phyloP scores from a whole-genome alignment of 2,329 filamentous ascomycete genomes.

The Phialophora verrucosa region DNA sequence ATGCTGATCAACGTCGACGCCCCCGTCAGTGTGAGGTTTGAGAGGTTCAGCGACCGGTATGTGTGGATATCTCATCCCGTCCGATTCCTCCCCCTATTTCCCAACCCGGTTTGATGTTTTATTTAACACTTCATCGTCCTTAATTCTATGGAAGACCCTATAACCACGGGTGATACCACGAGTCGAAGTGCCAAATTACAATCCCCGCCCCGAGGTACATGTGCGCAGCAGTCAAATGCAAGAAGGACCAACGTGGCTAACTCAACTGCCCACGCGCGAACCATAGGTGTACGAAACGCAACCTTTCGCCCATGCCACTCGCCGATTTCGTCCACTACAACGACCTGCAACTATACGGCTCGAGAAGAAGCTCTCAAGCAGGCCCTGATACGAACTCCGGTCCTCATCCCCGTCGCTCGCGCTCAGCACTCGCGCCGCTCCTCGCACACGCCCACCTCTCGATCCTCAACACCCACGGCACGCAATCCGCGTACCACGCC shows the following conservation, averaged over 20 bases:
- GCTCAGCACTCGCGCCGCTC: conserved; percentile 59
- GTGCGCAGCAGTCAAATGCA: too few species aligned
- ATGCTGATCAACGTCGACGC: conserved; percentile 90
- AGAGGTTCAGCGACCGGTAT: conserved; percentile 69
- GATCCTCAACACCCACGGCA: conserved; percentile 81
- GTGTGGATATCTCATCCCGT: conserved; percentile 19
- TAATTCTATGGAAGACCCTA: too few species aligned
- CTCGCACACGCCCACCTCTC: conserved; percentile 82
- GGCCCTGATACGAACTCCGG: background rate
- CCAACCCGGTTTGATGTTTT: background rate
- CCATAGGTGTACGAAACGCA: conserved; percentile 54
- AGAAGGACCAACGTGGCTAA: conserved; percentile 1
- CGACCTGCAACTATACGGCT: conserved; percentile 76
- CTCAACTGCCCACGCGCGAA: background rate
- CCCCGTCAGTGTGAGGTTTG: conserved; percentile 82
- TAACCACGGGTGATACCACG: background rate
- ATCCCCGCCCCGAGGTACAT: background rate
- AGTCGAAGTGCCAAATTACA: too few species aligned
- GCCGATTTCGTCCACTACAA: conserved; percentile 66
- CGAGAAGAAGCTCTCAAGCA: conserved; percentile 39
- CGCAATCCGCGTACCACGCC: conserved; percentile 71
- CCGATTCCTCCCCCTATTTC: background rate
- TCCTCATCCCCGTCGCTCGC: background rate
- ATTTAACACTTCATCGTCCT: too few species aligned
- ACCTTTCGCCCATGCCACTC: conserved; percentile 59